Evolutionary conservation across 208 protist genomes (phyloP).

Genomic region (Trypanosoma melophagium): DNA sequence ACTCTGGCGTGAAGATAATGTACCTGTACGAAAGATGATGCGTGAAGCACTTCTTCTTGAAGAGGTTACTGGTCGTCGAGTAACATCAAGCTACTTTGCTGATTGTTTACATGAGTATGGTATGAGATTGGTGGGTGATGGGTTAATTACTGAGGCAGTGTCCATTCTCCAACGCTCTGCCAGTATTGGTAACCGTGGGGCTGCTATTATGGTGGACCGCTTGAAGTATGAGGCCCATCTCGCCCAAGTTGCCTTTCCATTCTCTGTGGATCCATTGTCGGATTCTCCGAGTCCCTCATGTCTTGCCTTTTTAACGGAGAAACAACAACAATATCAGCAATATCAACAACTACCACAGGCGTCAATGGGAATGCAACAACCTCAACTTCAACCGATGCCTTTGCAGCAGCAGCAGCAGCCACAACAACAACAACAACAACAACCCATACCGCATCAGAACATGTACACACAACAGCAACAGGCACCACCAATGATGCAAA

Average conservation of each 20-base stretch:
- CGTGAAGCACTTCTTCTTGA: slow-evolving; percentile 67
- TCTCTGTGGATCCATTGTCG: slow-evolving; percentile 37
- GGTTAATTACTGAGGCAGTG: slow-evolving; percentile 44
- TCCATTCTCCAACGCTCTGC: slow-evolving; percentile 61
- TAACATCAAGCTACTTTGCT: slow-evolving; percentile 45
- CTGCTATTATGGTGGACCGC: slow-evolving; percentile 64
- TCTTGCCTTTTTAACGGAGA: slow-evolving; percentile 26
- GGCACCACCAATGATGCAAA: not conserved
- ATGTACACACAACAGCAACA: not conserved
- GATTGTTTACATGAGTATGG: slow-evolving; percentile 63
- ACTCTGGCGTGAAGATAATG: slow-evolving; percentile 50
- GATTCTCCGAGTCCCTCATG: slow-evolving; percentile 58
- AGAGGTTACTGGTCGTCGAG: slow-evolving; percentile 49
- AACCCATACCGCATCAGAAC: not conserved
- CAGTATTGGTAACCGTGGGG: slow-evolving; percentile 46
- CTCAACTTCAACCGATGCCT: slow-evolving; percentile 16
- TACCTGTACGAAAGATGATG: slow-evolving; percentile 49
- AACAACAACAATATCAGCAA: slow-evolving; percentile 43
- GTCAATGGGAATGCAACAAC: slow-evolving; percentile 3
- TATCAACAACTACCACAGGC: slow-evolving; percentile 18
- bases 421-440: not conserved
- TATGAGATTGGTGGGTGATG: slow-evolving; percentile 44
- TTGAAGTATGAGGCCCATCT: slow-evolving; percentile 39
- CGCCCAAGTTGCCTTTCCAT: slow-evolving; percentile 39
- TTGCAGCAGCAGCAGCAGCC: slow-evolving; percentile 15